Evolutionary conservation across 1,284 basidiomycete species (phyloP), one percentile per base, ranked within the genome.

Genomic region (Vanrija sp.): DNA sequence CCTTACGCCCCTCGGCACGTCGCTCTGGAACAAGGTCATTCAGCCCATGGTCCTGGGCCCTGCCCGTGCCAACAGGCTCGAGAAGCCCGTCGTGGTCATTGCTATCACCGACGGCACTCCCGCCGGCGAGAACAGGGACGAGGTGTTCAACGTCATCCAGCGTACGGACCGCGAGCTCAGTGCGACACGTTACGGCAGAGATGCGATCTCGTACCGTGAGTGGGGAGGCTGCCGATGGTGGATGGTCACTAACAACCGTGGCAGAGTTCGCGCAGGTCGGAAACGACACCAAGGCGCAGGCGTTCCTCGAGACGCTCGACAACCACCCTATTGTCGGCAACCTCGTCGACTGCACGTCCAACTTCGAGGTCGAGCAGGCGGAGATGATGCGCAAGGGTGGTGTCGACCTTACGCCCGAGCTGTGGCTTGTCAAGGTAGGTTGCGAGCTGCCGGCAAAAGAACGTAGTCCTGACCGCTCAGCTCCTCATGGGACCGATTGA

Each of bases 31-130:
- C 43, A 80, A 80, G 67, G 68, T 80, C 60, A 64, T 80, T 29
- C 71, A 78, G 61, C 79, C 79, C 21, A 62, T 78, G 19, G 68
- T 80, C 3, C 64, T 79, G 19, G 74, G 69, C 28, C 78, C 78
- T 5, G 78, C 75, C n/a, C 66, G 72, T 18, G 42, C 60, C 28
- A 63, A 65, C 52, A 50, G 58, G 42, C 66, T 80, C 7, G 67
- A 77, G 56, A 80, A 80, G 68, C 79, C 79, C 6, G 64, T 80
- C 14, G 58, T 80, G 16, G 65, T 79, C 59, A 73, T 80, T 54
- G 61, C 63, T 46, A 72, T 78, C 61, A 78, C 77, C 3, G 77
- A 78, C 60, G 77, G 77, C 43, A 71, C 72, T 1, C 76, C 75
- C 28, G 76, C 75, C 40, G 78, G 78, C 46, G 77, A 79, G 65